phyloP scores from a whole-genome alignment of 2,329 filamentous ascomycete species.

The Penicillium griseofulvum region DNA sequence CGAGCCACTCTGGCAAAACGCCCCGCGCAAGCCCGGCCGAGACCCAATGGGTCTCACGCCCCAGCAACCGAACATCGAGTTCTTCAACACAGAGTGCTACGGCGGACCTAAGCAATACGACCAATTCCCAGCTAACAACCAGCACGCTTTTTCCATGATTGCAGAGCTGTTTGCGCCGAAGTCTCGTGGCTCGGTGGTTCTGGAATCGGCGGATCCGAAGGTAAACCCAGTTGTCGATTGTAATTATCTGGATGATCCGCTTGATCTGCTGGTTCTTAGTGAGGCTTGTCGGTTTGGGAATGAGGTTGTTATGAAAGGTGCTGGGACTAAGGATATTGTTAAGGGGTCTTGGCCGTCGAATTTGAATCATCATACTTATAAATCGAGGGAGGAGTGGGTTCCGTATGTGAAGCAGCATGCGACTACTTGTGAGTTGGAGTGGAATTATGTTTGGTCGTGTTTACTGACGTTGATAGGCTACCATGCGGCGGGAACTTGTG shows the following conservation, averaged over 20 bases:
- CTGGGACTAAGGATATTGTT: constrained; percentile 58
- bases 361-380: constrained; percentile 53
- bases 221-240: constrained; percentile 59
- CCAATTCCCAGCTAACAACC: constrained; percentile 52
- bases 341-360: constrained; percentile 60
- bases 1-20: constrained; percentile 54
- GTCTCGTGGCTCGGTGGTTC: constrained; percentile 55
- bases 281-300: constrained; percentile 60
- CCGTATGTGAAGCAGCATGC: constrained; percentile 57
- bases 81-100: constrained; percentile 63
- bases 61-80: constrained; percentile 60
- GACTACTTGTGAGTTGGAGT: constrained; percentile 54
- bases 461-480: constrained; percentile 42
- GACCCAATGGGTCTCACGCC: constrained; percentile 62
- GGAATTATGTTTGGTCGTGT: background rate
- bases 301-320: constrained; percentile 58
- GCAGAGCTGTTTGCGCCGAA: constrained; percentile 58
- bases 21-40: constrained; percentile 50
- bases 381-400: constrained; percentile 58
- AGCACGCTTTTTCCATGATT: constrained; percentile 59
- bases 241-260: constrained; percentile 56
- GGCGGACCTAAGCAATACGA: constrained; percentile 59
- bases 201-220: constrained; percentile 49
- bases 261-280: constrained; percentile 58
- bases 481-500: constrained; percentile 57